A percentile compares a stretch with the other conserved stretches of the same genome.
phyloP scores from a whole-genome alignment of 1,284 basidiomycete species.

The Marasmius tenuissimus region DNA sequence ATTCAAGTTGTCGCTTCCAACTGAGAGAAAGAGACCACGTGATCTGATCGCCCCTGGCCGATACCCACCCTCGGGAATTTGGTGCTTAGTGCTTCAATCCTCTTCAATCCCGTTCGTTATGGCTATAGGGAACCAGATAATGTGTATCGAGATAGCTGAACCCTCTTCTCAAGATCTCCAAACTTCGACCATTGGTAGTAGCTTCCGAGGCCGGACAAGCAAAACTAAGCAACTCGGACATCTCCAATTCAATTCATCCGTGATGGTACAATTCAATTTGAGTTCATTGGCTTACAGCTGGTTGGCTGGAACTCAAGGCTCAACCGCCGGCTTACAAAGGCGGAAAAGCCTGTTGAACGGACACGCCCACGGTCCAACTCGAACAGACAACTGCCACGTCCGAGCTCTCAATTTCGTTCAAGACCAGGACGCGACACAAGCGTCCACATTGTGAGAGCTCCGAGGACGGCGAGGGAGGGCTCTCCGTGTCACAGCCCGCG shows the following conservation, averaged over 20 bases:
- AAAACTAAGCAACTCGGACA: background rate
- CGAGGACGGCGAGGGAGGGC: no score
- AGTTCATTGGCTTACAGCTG: background rate
- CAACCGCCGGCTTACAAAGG: background rate
- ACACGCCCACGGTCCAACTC: background rate
- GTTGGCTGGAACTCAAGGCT: background rate
- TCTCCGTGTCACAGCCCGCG: no score
- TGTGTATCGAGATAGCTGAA: background rate
- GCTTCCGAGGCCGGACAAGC: background rate
- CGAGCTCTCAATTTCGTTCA: background rate
- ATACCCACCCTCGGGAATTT: no score
- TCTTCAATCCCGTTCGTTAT: no score
- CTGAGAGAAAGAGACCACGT: no score
- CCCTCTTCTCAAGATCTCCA: background rate
- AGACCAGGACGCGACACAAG: background rate
- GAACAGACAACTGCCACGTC: background rate
- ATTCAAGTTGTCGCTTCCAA: no score
- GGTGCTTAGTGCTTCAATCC: no score
- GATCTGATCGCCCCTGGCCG: no score
- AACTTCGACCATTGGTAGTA: background rate
- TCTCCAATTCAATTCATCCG: background rate
- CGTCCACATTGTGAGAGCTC: no score
- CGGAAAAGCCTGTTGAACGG: background rate
- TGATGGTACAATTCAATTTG: background rate
- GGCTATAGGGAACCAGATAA: no score